Base-by-base conservation (phyloP, 805 yeast species). In the Schizosaccharomyces osmophilus region DNA sequence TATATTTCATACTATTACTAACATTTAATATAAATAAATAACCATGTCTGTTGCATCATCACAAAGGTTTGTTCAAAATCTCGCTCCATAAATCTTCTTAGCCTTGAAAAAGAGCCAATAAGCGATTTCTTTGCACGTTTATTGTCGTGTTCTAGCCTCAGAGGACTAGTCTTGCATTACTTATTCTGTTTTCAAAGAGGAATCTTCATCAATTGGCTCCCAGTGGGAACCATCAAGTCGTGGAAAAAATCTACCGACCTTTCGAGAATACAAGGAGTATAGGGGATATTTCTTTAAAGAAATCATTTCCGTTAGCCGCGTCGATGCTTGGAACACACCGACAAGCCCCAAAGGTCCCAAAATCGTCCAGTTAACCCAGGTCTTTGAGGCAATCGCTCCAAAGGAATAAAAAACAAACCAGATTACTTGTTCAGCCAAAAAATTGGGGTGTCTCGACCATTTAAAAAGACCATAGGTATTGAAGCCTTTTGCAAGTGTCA, bases 361-460 rank as follows among this genome's bases (percentile, higher is more conserved):
- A 19, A 59, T 9, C 4, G 63, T 63, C 65, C 65, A 63, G 55
- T 63, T 62, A 5, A 63, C 4, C 4, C 26, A 39, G 1, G 36
- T 29, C 11, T 62, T 54, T 24, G 61, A 55, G 11, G 60, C 43
- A 17, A 55, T 39, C 0, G 63, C 62, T 3, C 65, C 64, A 59
- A 62, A 62, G 13, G 59, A 8, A 48, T 63, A 63, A 9, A 59
- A 48, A 8, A 57, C 45, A 8, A 61, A 8, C 64, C 64, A 62
- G 13, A 62, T 63, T 8, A 61, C 26, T 31, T 64, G 65, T 60
- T 64, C 65, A 29, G 59, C 42, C 32, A 88, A 31, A 54, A 63
- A 59, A 36, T 62, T 63, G 15, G 64, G 63, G 36, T 62, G 64
- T 24, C 65, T 48, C 39, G 61, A 54, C 36, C 51, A 63, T n/a